Conservation (phyloP, 495 filamentous ascomycete species). For the Hypoxylon fragiforme region DNA sequence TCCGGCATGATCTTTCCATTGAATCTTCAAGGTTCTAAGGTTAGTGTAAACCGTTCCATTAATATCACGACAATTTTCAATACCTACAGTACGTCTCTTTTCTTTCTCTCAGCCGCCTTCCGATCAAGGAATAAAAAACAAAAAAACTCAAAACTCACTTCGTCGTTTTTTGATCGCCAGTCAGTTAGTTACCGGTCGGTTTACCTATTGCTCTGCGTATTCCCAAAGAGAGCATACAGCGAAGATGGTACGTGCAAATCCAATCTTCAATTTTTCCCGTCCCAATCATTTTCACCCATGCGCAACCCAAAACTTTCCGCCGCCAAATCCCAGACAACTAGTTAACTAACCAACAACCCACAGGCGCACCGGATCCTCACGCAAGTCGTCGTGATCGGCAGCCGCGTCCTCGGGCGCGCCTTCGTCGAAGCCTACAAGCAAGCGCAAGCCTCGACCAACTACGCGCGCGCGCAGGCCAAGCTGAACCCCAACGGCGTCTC, state of each 20-base stretch:
- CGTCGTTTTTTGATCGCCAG: too few species aligned
- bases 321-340: too few species aligned
- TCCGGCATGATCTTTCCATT: constrained; percentile 12
- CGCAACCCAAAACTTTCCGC: too few species aligned
- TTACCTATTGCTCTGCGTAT: too few species aligned
- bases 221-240: not conserved
- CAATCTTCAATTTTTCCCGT: not conserved
- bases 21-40: too few species aligned
- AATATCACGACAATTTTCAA: constrained; percentile 35
- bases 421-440: constrained; percentile 91
- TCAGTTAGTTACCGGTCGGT: too few species aligned
- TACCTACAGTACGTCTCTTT: constrained; percentile 16
- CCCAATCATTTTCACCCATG: not conserved
- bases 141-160: too few species aligned
- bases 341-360: constrained; percentile 16
- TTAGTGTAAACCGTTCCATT: too few species aligned
- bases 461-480: constrained; percentile 67
- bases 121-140: too few species aligned
- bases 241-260: constrained; percentile 25
- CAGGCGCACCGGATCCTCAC: constrained; percentile 95
- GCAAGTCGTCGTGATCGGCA: constrained; percentile 87
- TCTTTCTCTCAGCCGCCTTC: constrained; percentile 1
- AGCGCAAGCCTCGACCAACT: constrained; percentile 81
- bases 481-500: constrained; percentile 48
- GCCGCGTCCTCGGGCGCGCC: constrained; percentile 88